Base-by-base conservation (phyloP, 2,329 filamentous ascomycete genomes). In the Colletotrichum cereale region DNA sequence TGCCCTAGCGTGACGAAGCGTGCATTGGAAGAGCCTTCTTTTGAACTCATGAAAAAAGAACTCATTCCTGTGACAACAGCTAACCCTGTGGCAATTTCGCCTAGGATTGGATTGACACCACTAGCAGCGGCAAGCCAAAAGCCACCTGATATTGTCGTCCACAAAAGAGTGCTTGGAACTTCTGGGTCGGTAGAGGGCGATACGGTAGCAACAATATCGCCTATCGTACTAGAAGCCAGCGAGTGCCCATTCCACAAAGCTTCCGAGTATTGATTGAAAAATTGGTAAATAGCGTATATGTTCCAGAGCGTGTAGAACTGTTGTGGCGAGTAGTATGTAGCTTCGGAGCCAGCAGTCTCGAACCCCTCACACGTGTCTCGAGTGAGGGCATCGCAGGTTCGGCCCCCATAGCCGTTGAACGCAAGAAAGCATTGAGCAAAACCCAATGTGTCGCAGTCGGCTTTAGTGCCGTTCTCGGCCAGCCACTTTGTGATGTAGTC, bases 221-320 rank as follows among this genome's bases (percentile, higher is more conserved):
- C 75, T 44, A 78, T 71, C 8, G 76, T 78, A 50, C 76, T 73
- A 1, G 75, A 73, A 3, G 75, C 77, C 21, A 77, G 74, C 16
- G 74, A 68, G n/a, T 74, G 73, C 0, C 77, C 77, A 31, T 76
- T 74, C 61, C 75, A 75, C 8, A 77, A 71, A 11, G 77, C 77
- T 21, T 74, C 67, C 1, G 76, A 78, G 56, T 76, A 77, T 64
- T 78, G 77, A 55, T 77, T 78, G 74, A 78, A 78, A 67, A 76
- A 78, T 40, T 78, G 77, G 64, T 75, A 76, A 4, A 77, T 65
- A 18, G 75, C 73, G 63, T 78, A 77, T 21, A 77, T 78, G 72
- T 77, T 78, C 76, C 77, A 78, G 14, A 78, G 74, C 16, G 75
- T 66, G 60, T 78, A 78, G 57, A 77, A 78, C 31, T 78, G 75